phyloP scores from a whole-genome alignment of 108 stramenopile species.

The Mediolabrus comicus region DNA sequence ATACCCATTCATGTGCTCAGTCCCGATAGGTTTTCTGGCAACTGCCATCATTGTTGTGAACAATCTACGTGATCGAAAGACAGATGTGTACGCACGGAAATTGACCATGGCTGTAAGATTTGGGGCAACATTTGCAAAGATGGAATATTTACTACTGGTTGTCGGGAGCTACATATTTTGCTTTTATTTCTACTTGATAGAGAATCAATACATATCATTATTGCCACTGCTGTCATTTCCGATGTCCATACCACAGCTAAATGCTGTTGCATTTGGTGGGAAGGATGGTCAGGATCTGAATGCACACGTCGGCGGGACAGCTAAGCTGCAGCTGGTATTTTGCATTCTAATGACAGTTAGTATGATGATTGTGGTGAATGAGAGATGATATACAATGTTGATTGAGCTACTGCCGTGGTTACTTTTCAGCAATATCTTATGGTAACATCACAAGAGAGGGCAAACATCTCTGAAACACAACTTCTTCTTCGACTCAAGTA shows the following conservation, averaged over 20 bases:
- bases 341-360: constrained; percentile 60
- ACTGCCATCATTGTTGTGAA: constrained; percentile 90
- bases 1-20: constrained; percentile 35
- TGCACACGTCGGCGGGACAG: constrained; percentile 80
- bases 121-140: constrained; percentile 63
- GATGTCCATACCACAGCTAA: constrained; percentile 53
- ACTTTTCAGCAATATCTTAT: no score
- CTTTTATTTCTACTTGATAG: constrained; percentile 6
- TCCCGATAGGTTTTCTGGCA: constrained; percentile 66
- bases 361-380: constrained; percentile 1
- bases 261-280: constrained; percentile 53
- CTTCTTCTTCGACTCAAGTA: no score
- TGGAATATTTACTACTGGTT: constrained; percentile 59
- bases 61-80: constrained; percentile 86
- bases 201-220: constrained; percentile 18
- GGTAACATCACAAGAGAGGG: no score
- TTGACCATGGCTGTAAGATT: constrained; percentile 81
- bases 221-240: constrained; percentile 67
- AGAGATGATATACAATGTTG: no score
- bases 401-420: no score
- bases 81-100: constrained; percentile 75
- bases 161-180: constrained; percentile 48
- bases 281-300: constrained; percentile 81
- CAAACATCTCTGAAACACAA: no score
- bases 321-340: constrained; percentile 75